Conservation (phyloP, 176 grass and related monocot genomes). For the Rhynchospora breviuscula region DNA sequence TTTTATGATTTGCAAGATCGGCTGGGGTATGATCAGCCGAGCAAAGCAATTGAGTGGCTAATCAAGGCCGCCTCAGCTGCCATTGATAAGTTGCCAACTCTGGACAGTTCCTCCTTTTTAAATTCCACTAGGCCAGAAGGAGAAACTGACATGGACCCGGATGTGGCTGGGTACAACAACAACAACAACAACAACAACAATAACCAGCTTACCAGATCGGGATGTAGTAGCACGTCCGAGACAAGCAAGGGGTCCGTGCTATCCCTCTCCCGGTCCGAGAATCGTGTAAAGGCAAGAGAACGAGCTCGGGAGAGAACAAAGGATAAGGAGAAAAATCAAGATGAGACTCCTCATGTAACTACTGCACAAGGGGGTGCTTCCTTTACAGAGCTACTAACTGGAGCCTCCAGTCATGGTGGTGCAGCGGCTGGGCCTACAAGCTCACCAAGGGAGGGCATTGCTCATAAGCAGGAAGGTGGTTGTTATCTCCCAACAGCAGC, state of each 20-base stretch:
- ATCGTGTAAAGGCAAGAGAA: constrained; percentile 62
- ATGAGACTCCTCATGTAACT: constrained; percentile 27
- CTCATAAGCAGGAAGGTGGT: neutral
- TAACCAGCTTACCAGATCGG: constrained; percentile 47
- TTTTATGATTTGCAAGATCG: constrained; percentile 94
- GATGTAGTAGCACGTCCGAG: constrained; percentile 69
- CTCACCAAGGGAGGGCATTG: neutral
- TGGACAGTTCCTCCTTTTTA: constrained; percentile 33
- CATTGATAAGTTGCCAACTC: constrained; percentile 60
- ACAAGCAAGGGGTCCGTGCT: constrained; percentile 81
- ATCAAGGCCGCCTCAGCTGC: constrained; percentile 59
- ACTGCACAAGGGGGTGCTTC: constrained; percentile 42
- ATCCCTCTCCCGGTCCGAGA: constrained; percentile 62
- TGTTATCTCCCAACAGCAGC: constrained; percentile 8
- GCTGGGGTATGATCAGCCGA: constrained; percentile 75
- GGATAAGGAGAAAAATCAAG: constrained; percentile 35
- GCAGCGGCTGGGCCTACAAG: neutral
- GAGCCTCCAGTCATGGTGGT: constrained; percentile 13
- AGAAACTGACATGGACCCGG: constrained; percentile 20
- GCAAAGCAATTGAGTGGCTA: constrained; percentile 92
- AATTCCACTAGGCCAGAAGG: neutral
- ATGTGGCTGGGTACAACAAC: constrained; percentile 12
- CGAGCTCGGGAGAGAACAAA: constrained; percentile 44
- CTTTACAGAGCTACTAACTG: constrained; percentile 74
- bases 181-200: constrained; percentile 17